Percentiles rank a stretch among this genome's conserved stretches.
Conservation (phyloP, 2,329 filamentous ascomycete genomes). For the Ceratocystis ficicola region DNA sequence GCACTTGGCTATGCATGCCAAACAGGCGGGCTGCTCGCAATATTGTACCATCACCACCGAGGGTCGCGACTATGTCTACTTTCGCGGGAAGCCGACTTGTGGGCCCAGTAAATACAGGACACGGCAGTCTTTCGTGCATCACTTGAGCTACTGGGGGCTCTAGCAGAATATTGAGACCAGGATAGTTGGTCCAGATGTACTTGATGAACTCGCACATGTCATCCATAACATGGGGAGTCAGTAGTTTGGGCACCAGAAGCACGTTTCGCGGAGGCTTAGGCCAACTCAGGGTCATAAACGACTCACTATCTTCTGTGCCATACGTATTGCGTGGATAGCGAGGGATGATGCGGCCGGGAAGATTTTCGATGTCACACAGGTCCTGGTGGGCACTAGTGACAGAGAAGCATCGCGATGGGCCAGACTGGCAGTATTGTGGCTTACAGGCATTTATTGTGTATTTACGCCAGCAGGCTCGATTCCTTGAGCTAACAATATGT, state of each 20-base stretch:
- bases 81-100: slow-evolving; percentile 55
- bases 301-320: slow-evolving; percentile 31
- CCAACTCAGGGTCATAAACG: slow-evolving; percentile 45
- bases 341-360: slow-evolving; percentile 48
- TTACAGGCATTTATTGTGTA: neutral
- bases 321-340: slow-evolving; percentile 45
- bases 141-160: slow-evolving; percentile 62
- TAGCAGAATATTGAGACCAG: slow-evolving; percentile 67
- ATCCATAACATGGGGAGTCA: slow-evolving; percentile 40
- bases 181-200: slow-evolving; percentile 70
- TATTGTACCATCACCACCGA: slow-evolving; percentile 89
- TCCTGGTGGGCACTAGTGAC: slow-evolving; percentile 35
- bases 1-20: slow-evolving; percentile 66
- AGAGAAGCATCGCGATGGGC: slow-evolving; percentile 36
- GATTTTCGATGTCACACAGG: slow-evolving; percentile 38
- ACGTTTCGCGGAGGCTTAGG: slow-evolving; percentile 44
- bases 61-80: slow-evolving; percentile 76
- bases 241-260: slow-evolving; percentile 47
- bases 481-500: neutral
- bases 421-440: neutral
- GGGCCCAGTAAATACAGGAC: slow-evolving; percentile 56
- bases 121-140: slow-evolving; percentile 57
- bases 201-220: slow-evolving; percentile 47
- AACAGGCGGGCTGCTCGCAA: slow-evolving; percentile 65
- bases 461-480: neutral